These are phyloP conservation scores for Penicillium sp. DNA, from an alignment of 2,329 filamentous ascomycete genomes.

Conservation along the genomic window DNA sequence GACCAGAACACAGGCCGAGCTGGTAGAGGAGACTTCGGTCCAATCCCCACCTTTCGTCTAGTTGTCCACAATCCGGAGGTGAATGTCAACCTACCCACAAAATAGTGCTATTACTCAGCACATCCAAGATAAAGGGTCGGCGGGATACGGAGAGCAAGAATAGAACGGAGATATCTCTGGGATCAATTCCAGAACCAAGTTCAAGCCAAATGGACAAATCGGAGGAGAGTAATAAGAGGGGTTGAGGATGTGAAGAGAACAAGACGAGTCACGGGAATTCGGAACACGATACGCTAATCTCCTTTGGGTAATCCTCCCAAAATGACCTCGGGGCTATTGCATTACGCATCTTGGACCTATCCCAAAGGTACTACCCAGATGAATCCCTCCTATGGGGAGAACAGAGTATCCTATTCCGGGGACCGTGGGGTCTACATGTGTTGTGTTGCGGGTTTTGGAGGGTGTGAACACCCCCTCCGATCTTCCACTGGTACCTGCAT, in stretches of 20 bases:
- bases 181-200: slow-evolving; percentile 6
- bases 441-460: background rate
- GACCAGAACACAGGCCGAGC: slow-evolving; percentile 4
- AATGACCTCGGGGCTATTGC: slow-evolving; percentile 2
- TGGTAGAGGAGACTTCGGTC: background rate
- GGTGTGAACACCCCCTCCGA: background rate
- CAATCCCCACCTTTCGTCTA: slow-evolving; percentile 11
- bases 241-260: slow-evolving; percentile 28
- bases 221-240: slow-evolving; percentile 20
- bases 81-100: slow-evolving; percentile 27
- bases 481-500: slow-evolving; percentile 1
- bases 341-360: background rate
- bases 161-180: background rate
- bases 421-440: background rate
- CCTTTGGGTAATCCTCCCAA: slow-evolving; percentile 16
- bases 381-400: background rate
- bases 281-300: slow-evolving; percentile 19
- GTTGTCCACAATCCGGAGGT: slow-evolving; percentile 21
- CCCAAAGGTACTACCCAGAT: background rate
- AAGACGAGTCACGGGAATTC: slow-evolving; percentile 31
- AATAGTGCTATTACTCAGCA: slow-evolving; percentile 18
- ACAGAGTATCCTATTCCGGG: background rate
- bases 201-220: slow-evolving; percentile 6
- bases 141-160: background rate
- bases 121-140: background rate